phyloP scores from a whole-genome alignment of 345 rosid genomes.

The Citrus unshiu region DNA sequence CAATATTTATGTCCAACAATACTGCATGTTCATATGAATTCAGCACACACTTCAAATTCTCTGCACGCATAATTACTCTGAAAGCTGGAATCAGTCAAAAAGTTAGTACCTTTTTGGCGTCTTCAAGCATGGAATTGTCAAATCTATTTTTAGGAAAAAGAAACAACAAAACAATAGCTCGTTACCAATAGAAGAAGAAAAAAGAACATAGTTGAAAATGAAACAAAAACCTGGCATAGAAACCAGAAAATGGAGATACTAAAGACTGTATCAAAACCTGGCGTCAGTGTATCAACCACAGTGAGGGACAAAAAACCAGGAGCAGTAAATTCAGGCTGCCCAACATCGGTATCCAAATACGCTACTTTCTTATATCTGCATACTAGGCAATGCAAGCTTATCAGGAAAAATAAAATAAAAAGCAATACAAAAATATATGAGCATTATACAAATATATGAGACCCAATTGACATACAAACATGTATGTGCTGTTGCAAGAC shows the following conservation, averaged over 20 bases:
- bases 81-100: neutral
- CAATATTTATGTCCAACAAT: neutral
- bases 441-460: neutral
- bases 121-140: constrained; percentile 85
- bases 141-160: constrained; percentile 41
- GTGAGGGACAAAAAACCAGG: constrained; percentile 90
- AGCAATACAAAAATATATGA: neutral
- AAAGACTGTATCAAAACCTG: constrained; percentile 39
- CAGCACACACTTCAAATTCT: constrained; percentile 1
- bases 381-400: neutral
- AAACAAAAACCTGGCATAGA: neutral
- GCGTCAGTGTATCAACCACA: constrained; percentile 52
- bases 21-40: neutral
- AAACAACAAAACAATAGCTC: neutral
- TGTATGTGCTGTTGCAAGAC: neutral
- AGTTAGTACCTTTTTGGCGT: constrained; percentile 76
- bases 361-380: constrained; percentile 76
- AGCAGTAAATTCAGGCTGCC: constrained; percentile 90
- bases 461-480: neutral
- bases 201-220: neutral
- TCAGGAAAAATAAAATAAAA: no score
- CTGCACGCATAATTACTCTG: neutral
- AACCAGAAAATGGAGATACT: neutral
- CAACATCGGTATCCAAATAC: constrained; percentile 92
- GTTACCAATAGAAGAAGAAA: constrained; percentile 6